Evolutionary conservation across 1,284 basidiomycete species (phyloP).

Genomic region (Cutaneotrichosporon sp.): DNA sequence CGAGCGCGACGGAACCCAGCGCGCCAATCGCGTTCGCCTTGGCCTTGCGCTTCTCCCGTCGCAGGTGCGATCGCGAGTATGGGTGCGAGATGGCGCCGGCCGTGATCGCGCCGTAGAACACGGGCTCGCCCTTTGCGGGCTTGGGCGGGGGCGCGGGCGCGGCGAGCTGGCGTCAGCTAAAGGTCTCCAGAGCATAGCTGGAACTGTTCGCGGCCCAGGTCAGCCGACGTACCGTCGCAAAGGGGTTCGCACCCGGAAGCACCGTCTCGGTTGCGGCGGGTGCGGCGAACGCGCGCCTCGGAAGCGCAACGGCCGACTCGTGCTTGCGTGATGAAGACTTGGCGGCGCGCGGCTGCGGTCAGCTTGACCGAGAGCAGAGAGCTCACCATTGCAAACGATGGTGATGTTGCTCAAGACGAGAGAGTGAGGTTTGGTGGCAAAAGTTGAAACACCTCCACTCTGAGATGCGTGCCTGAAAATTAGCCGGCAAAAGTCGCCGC

Average conservation of each 20-base stretch:
- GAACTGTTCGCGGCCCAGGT: too few species aligned
- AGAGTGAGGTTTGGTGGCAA: slow-evolving; percentile 16
- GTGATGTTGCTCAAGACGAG: neutral
- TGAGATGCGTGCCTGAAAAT: neutral
- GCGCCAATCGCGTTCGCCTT: too few species aligned
- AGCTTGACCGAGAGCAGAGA: neutral
- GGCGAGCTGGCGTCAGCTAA: slow-evolving; percentile 18
- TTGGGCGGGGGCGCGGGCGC: slow-evolving; percentile 3
- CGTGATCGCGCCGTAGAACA: slow-evolving; percentile 18
- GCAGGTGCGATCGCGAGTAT: slow-evolving; percentile 50
- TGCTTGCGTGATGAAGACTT: slow-evolving; percentile 28
- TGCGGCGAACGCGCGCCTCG: slow-evolving; percentile 28
- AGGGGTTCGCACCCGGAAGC: slow-evolving; percentile 22
- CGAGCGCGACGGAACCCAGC: slow-evolving; percentile 38
- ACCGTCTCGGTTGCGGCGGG: slow-evolving; percentile 20
- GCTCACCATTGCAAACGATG: slow-evolving; percentile 15
- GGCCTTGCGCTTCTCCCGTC: slow-evolving; percentile 48
- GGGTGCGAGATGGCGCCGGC: slow-evolving; percentile 33
- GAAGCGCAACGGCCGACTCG: slow-evolving; percentile 30
- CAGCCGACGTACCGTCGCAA: slow-evolving; percentile 15
- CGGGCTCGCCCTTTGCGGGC: slow-evolving; percentile 7
- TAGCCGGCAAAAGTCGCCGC: neutral
- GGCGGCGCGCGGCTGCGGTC: slow-evolving; percentile 33
- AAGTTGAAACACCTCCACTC: neutral
- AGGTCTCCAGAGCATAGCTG: too few species aligned